phyloP scores from a whole-genome alignment of 2,329 filamentous ascomycete genomes.

The Claviceps sorghi region DNA sequence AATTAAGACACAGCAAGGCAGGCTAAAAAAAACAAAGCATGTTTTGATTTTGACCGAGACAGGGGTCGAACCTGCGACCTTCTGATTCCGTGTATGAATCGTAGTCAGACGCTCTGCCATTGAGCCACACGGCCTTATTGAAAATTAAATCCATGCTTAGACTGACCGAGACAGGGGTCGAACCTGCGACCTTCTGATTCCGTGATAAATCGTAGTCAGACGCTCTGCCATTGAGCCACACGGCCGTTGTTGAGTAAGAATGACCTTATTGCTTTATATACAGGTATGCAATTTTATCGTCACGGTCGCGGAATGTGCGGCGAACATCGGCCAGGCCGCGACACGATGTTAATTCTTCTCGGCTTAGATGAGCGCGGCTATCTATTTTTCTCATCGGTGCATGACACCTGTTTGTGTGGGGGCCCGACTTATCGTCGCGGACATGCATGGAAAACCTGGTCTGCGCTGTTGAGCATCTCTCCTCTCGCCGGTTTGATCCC shows the following conservation, averaged over 20 bases:
- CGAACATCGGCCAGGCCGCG: no score
- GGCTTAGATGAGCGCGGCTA: no score
- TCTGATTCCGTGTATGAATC: slow-evolving; percentile 8
- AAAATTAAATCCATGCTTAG: neutral
- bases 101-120: slow-evolving; percentile 31
- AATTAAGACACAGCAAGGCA: no score
- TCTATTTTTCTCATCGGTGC: no score
- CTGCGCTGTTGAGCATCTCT: neutral
- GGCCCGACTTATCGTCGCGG: no score
- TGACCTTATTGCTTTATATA: no score
- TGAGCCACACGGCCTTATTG: slow-evolving; percentile 19
- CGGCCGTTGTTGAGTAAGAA: slow-evolving; percentile 9
- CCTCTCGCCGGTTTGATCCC: no score
- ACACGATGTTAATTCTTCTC: no score
- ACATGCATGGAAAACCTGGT: no score
- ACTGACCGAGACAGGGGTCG: slow-evolving; percentile 13
- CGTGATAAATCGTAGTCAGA: slow-evolving; percentile 13
- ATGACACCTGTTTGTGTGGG: no score
- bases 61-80: slow-evolving; percentile 15
- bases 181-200: slow-evolving; percentile 12
- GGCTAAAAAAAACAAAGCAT: neutral
- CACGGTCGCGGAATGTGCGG: no score
- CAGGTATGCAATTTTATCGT: no score
- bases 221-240: slow-evolving; percentile 28
- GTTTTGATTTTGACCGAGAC: slow-evolving; percentile 8